These are phyloP conservation scores for Scenedesmus sp. DNA, from an alignment of 163 green algal species.

Conservation along the genomic window DNA sequence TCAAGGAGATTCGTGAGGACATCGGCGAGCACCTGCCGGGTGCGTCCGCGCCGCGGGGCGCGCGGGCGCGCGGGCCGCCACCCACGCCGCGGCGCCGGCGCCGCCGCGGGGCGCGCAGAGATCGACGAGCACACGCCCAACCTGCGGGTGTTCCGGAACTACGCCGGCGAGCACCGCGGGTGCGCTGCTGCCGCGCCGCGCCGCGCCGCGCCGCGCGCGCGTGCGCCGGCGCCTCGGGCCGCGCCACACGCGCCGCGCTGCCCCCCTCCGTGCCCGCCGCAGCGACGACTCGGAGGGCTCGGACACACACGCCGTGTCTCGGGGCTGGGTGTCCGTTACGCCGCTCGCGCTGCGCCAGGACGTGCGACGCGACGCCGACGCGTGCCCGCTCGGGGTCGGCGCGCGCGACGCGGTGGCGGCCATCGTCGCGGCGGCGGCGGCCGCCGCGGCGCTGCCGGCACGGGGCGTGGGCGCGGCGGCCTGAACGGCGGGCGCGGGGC, in stretches of 20 bases:
- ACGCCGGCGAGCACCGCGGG: constrained; percentile 49
- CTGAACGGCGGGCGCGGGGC: too few relatives aligned
- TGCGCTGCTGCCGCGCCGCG: constrained; percentile 1
- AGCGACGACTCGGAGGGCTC: constrained; percentile 50
- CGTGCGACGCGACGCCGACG: too few relatives aligned
- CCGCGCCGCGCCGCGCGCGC: not conserved
- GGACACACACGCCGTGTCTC: constrained; percentile 54
- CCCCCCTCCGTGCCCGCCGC: not conserved
- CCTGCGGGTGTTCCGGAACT: constrained; percentile 59
- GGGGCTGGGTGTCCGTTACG: constrained; percentile 54
- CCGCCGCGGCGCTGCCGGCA: too few relatives aligned
- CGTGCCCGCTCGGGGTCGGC: too few relatives aligned
- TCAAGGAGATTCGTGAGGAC: constrained; percentile 26
- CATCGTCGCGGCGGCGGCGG: too few relatives aligned
- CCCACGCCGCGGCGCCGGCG: not conserved
- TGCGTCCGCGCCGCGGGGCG: not conserved
- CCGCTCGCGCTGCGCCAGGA: constrained; percentile 50
- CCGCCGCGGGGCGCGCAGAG: constrained; percentile 36
- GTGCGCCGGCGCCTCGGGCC: not conserved
- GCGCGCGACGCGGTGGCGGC: too few relatives aligned
- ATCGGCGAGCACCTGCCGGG: constrained; percentile 19
- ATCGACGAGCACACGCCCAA: constrained; percentile 62
- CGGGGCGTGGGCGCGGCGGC: too few relatives aligned
- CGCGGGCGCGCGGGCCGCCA: not conserved
- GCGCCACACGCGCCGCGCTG: not conserved